Evolutionary conservation across 768 basidiomycete species (phyloP).

Genomic region (Neoboletus magnificus): DNA sequence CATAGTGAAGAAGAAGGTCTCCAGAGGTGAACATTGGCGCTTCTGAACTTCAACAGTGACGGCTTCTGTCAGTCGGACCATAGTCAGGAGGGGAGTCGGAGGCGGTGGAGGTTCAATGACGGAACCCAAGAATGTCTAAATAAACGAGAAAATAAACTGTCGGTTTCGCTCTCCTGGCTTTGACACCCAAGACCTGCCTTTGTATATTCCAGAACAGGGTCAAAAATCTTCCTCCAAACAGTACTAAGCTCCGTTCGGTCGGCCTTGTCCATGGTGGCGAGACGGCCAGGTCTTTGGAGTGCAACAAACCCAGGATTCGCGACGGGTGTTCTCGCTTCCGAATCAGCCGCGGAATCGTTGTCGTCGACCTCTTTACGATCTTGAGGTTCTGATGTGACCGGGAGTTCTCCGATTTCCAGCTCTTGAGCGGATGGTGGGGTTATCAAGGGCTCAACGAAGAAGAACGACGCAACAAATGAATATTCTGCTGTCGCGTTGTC

Average conservation of each 20-base stretch:
- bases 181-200: slow-evolving; percentile 46
- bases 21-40: slow-evolving; percentile 75
- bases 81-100: slow-evolving; percentile 74
- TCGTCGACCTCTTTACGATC: slow-evolving; percentile 38
- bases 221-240: slow-evolving; percentile 91
- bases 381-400: slow-evolving; percentile 42
- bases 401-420: slow-evolving; percentile 31
- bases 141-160: not conserved
- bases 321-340: slow-evolving; percentile 45
- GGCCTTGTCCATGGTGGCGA: slow-evolving; percentile 46
- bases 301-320: slow-evolving; percentile 29
- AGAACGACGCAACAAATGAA: slow-evolving; percentile 82
- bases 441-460: slow-evolving; percentile 40
- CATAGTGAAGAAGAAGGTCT: slow-evolving; percentile 75
- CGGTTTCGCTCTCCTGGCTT: not conserved
- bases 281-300: slow-evolving; percentile 21
- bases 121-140: slow-evolving; percentile 64
- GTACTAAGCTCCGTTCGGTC: slow-evolving; percentile 57
- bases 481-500: slow-evolving; percentile 95
- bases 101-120: slow-evolving; percentile 73
- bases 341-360: slow-evolving; percentile 42
- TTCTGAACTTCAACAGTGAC: slow-evolving; percentile 71
- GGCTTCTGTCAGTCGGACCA: slow-evolving; percentile 88
- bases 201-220: slow-evolving; percentile 84
- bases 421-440: slow-evolving; percentile 34